Evolutionary conservation across 176 grass and related monocot species (phyloP), one percentile per base, ranked within the genome.

Genomic region (Zea luxurians): DNA sequence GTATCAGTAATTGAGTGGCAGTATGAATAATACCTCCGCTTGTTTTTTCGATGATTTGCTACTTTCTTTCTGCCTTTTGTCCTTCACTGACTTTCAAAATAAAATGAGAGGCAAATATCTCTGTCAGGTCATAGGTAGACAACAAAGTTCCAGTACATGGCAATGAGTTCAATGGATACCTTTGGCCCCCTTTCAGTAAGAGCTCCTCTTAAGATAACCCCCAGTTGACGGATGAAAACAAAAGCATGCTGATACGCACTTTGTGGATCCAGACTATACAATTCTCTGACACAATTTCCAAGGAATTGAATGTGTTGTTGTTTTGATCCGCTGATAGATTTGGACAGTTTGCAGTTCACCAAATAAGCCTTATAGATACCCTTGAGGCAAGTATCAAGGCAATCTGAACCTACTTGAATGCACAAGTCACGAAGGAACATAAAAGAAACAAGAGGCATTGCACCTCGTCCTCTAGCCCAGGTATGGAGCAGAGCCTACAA

Each of bases 351-450:
- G 85, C 95, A 98, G 80, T 98, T 98, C 68, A 98, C 82, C 86
- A 98, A 86, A 92, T 98, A 98, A 82, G 91, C 89, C 89, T 98
- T 98, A 70, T 98, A 98, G 75, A 92, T 90, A 78, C 95, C 95
- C 78, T 84, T 92, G 83, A 98, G 87, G 65, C 89, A 94, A 3
- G 78, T 77, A 67, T 94, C 91, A 86, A 94, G 87, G 84, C 95
- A 98, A 84, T 92, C 91, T 17, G 87, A 84, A 84, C 91, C 95
- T 80, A 98, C 75, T 60, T 82, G 87, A 78, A 98, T 82, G 75
- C 95, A 98, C 84, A 98, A 74, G 36, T 98, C 91, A 76, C 95
- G 87, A 73, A 98, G 80, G 87, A 98, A 94, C 69, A 97, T 43
- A 84, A 97, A 92, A 52, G 95, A 94, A 67, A 92, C 77, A 68